Percentiles rank a stretch among this genome's conserved stretches.
Evolutionary conservation across 1,284 basidiomycete genomes (phyloP).

Genomic region (Marasmius sp.): DNA sequence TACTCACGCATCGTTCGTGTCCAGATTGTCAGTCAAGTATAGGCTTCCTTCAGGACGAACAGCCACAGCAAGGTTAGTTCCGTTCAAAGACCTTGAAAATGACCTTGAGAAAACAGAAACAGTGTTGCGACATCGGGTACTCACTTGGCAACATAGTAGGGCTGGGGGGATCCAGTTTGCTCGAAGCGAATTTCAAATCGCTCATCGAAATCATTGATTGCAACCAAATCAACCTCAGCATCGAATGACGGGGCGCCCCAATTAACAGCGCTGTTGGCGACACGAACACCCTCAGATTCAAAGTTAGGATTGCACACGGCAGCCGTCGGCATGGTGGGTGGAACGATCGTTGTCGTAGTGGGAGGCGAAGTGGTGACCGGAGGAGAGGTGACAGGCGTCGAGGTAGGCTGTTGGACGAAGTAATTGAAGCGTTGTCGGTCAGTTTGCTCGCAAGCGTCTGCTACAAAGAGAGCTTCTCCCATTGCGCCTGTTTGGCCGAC

Average conservation of each 20-base stretch:
- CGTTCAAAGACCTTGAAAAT: slow-evolving; percentile 2
- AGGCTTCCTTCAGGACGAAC: slow-evolving; percentile 1
- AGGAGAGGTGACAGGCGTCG: neutral
- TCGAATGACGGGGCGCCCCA: slow-evolving; percentile 6
- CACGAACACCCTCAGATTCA: slow-evolving; percentile 6
- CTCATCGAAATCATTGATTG: slow-evolving; percentile 3
- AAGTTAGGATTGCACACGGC: slow-evolving; percentile 6
- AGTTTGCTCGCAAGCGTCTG: neutral
- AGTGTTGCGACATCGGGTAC: neutral
- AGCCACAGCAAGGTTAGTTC: slow-evolving; percentile 4
- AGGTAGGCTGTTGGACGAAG: neutral
- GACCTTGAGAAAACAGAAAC: neutral
- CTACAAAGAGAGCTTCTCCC: slow-evolving; percentile 4
- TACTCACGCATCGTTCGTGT: slow-evolving; percentile 2
- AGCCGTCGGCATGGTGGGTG: neutral
- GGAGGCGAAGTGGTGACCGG: slow-evolving; percentile 1
- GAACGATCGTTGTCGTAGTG: no score
- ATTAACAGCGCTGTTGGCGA: slow-evolving; percentile 5
- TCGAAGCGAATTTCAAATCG: slow-evolving; percentile 8
- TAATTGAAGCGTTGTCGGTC: slow-evolving; percentile 9
- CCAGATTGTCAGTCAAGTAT: slow-evolving; percentile 1
- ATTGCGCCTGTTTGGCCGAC: slow-evolving; percentile 1
- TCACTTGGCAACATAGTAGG: slow-evolving; percentile 6
- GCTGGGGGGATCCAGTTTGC: slow-evolving; percentile 2
- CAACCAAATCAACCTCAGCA: neutral